Percentiles rank a stretch among this genome's conserved stretches.
Evolutionary conservation across 306 rosid genomes (phyloP).

Genomic region (Vigna angularis): DNA sequence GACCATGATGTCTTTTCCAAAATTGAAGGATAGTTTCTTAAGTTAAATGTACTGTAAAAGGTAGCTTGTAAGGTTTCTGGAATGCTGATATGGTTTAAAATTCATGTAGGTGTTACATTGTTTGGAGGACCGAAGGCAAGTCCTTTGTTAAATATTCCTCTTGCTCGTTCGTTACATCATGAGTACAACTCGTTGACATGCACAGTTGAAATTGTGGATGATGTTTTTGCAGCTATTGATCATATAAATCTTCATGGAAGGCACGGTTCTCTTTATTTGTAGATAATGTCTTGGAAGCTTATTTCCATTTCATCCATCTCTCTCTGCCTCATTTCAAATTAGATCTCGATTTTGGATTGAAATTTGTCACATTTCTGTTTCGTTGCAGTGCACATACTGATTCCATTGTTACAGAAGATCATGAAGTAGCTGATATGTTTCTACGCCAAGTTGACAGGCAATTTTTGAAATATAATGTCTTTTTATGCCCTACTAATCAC

Average conservation of each 20-base stretch:
- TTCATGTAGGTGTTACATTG: conserved; percentile 72
- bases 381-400: conserved; percentile 95
- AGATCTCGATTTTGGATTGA: not conserved
- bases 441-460: conserved; percentile 92
- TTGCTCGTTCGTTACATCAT: conserved; percentile 75
- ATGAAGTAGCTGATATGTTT: conserved; percentile 71
- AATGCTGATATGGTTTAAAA: conserved; percentile 13
- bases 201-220: conserved; percentile 87
- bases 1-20: not conserved
- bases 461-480: not conserved
- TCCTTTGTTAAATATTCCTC: conserved; percentile 68
- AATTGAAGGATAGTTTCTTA: not conserved
- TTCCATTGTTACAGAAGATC: conserved; percentile 80
- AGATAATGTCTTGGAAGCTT: conserved; percentile 31
- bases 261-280: conserved; percentile 55
- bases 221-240: conserved; percentile 76
- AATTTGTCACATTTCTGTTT: conserved; percentile 30
- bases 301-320: conserved; percentile 39
- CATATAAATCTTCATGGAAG: conserved; percentile 95
- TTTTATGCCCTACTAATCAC: not conserved
- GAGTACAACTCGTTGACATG: conserved; percentile 93
- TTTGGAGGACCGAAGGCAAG: conserved; percentile 93
- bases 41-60: not conserved
- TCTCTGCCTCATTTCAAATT: not conserved
- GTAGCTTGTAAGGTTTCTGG: conserved; percentile 28